Base-by-base conservation (phyloP, 768 basidiomycete species). In the Serendipita indica region DNA sequence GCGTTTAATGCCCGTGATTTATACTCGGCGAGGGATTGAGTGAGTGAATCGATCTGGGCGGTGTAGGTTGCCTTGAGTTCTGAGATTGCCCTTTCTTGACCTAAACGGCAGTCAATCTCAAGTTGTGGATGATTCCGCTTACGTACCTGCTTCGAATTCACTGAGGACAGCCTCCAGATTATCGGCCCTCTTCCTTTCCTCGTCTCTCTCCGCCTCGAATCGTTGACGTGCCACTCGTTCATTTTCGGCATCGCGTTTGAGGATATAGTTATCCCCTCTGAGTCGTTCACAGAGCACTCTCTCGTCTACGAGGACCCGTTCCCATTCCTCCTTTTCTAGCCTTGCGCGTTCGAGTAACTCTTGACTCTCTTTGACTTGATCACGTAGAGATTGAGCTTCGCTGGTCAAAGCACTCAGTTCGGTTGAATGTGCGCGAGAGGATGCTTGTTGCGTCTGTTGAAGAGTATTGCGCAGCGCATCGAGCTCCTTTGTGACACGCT, bases 101-200 rank as follows among this genome's bases (percentile, higher is more conserved):
- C 18, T 57, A 39, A 60, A 57, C n/a, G n/a, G n/a, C n/a, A 57
- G 33, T 59, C 41, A 66, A 57, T 25, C 63, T 46, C 64, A 41
- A 33, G 6, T 41, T 22, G n/a, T n/a, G n/a, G n/a, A n/a, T n/a
- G n/a, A n/a, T n/a, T n/a, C n/a, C n/a, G n/a, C n/a, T n/a, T 2
- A 72, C 85, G 60, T 64, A 93, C 94, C 85, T 57, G 82, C 75
- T 72, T 98, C 91, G 72, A 98, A 99, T 70, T 98, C 96, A 66
- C 89, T 84, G 65, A 99, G 72, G 2, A 99, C 96, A 2, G 86
- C 84, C 68, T 97, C 89, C 60, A 99, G 69, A 70, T 98, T 98
- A 4, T 70, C 73, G 3, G 83, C 79, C 65, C 84, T 86, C 72
- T 89, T 83, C 62, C 74, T 74, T 64, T 89, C 88, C 18, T 72